Base-by-base conservation (phyloP, 140 eudicot genomes). In the Erigeron philadelphicus region DNA sequence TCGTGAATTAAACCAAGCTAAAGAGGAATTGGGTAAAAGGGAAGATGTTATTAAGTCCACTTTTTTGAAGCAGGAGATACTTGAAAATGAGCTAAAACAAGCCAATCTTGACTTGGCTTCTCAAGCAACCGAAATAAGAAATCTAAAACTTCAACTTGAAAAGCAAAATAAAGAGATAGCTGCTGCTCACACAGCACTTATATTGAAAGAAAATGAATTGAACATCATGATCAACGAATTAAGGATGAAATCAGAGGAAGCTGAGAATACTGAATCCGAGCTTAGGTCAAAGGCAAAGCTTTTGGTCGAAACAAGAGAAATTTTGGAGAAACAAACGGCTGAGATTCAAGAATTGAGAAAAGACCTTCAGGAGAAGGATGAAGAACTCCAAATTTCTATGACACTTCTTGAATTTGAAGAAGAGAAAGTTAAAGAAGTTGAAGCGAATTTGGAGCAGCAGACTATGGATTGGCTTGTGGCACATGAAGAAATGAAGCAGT, bases 401-500 rank as follows among this genome's bases (percentile, higher is more conserved):
- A 64, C 71, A 4, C 44, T 75, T 78, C 75, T 74, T 66, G 76
- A 81, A 74, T 47, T 60, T 56, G 96, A 86, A 79, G 75, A 67
- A 59, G 81, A 84, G 74, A 88, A 86, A 57, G 75, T 88, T 71
- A 78, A 73, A 79, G 78, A 35, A 60, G 81, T 80, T 0, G 90
- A 86, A 73, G 73, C 75, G 1, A 86, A 86, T 46, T 80, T 92
- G 88, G 87, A 88, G 85, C 84, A 84, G 72, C 91, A 82, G 63
- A 83, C 98, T 0, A 73, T 72, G 81, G 86, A 81, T 55, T 92
- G 98, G 98, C 80, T 92, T 61, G 40, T 86, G 58, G 84, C 90
- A 12, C 85, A 81, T 23, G 87, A 86, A 76, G 92, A 92, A 75
- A 61, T 86, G 75, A 81, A 78, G 73, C 77, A 58, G 12, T 47